phyloP scores from a whole-genome alignment of 345 rosid species.

The Psidium guajava region DNA sequence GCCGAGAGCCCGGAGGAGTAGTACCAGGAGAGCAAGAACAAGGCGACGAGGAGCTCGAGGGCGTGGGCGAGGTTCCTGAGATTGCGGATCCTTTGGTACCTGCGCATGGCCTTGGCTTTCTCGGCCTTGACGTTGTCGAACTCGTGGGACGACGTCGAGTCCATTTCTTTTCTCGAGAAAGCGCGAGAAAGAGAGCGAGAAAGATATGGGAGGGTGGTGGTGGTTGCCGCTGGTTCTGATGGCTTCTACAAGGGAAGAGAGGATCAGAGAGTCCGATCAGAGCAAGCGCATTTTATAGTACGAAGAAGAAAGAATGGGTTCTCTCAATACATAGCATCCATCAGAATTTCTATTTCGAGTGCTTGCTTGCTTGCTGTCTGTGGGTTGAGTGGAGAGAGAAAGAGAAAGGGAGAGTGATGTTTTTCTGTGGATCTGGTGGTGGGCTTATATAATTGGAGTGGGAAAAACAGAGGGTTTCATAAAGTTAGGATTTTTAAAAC shows the following conservation, averaged over 20 bases:
- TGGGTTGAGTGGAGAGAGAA: not conserved
- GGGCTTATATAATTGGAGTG: not conserved
- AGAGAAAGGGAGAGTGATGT: not conserved
- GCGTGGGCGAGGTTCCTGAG: not conserved
- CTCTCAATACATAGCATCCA: not conserved
- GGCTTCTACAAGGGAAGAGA: not conserved
- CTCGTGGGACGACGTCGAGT: not conserved
- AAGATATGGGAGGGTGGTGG: not conserved
- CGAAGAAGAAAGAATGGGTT: not conserved
- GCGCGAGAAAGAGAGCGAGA: not conserved
- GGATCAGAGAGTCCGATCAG: not conserved
- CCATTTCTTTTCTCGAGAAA: not conserved
- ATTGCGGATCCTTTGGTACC: not conserved
- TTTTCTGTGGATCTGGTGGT: not conserved
- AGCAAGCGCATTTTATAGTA: not conserved
- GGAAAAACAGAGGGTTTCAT: not conserved
- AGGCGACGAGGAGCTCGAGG: not conserved
- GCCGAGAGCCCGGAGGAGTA: not conserved
- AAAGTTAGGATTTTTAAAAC: not conserved
- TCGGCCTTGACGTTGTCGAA: conserved; percentile 5
- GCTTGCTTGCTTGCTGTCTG: not conserved
- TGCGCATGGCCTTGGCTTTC: conserved; percentile 1
- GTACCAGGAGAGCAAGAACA: not conserved
- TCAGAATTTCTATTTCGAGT: not conserved
- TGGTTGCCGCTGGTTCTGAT: not conserved